phyloP scores from a whole-genome alignment of 306 rosid genomes.

The Clitoria ternatea region DNA sequence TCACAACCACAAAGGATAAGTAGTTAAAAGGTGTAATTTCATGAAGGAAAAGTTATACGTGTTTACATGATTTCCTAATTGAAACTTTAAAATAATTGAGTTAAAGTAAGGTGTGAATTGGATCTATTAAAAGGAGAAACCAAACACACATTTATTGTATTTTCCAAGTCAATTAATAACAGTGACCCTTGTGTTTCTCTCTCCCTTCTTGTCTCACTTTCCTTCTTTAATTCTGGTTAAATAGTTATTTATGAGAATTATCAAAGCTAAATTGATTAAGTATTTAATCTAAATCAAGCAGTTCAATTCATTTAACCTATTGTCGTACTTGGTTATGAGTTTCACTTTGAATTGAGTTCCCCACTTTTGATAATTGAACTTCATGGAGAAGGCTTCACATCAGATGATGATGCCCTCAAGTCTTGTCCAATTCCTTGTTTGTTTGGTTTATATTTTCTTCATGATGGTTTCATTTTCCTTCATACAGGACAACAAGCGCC shows the following conservation, averaged over 20 bases:
- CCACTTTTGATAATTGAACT: constrained; percentile 29
- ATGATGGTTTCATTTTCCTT: constrained; percentile 16
- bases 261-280: too few relatives aligned
- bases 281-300: too few relatives aligned
- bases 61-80: background rate
- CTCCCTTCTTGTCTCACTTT: background rate
- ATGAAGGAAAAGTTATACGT: background rate
- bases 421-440: constrained; percentile 32
- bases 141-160: constrained; percentile 3
- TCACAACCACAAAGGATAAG: background rate
- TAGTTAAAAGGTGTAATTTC: background rate
- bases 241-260: too few relatives aligned
- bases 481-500: background rate
- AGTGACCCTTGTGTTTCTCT: constrained; percentile 5
- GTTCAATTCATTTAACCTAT: too few relatives aligned
- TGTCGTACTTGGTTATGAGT: too few relatives aligned
- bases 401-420: constrained; percentile 24
- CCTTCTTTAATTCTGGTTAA: constrained; percentile 15
- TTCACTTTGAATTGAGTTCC: constrained; percentile 36
- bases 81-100: background rate
- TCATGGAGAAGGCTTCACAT: constrained; percentile 21
- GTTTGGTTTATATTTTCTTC: background rate
- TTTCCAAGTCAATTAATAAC: background rate
- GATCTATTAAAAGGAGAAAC: background rate
- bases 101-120: background rate